Percentiles rank a stretch among this genome's conserved stretches.
phyloP scores from a whole-genome alignment of 352 stramenopile genomes.

The Hyphochytrium catenoides region DNA sequence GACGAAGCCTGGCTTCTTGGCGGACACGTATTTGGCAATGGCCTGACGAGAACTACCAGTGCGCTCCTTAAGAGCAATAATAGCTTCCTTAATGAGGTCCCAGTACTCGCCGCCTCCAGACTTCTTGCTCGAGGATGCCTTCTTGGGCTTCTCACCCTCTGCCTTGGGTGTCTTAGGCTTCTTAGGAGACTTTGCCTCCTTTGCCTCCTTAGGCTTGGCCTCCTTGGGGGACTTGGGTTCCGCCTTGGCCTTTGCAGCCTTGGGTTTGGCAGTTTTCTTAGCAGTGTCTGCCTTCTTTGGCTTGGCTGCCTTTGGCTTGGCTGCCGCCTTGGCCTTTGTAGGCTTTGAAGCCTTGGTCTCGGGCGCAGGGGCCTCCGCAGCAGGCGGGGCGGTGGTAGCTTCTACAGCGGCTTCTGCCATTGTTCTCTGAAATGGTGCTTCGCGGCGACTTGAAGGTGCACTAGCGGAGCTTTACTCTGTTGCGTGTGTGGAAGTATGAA shows the following conservation, averaged over 20 bases:
- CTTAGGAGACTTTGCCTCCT: neutral
- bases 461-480: too few relatives aligned
- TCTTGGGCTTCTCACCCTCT: conserved; percentile 10
- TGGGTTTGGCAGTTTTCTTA: conserved; percentile 8
- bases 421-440: too few relatives aligned
- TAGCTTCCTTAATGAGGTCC: conserved; percentile 75
- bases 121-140: conserved; percentile 21
- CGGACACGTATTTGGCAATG: conserved; percentile 79
- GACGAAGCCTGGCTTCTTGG: conserved; percentile 48
- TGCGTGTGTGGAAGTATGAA: too few relatives aligned
- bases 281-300: conserved; percentile 3
- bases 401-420: too few relatives aligned
- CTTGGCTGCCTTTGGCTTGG: too few relatives aligned
- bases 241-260: conserved; percentile 1
- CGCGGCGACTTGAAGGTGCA: too few relatives aligned
- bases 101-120: conserved; percentile 47
- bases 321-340: too few relatives aligned
- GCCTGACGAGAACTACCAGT: conserved; percentile 65
- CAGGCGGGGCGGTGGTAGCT: too few relatives aligned
- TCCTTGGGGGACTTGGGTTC: conserved; percentile 1
- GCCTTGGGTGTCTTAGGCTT: conserved; percentile 4
- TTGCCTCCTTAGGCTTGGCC: too few relatives aligned
- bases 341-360: too few relatives aligned
- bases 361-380: too few relatives aligned
- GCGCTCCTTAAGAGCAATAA: conserved; percentile 69